phyloP scores from a whole-genome alignment of 1,139 yeast species.

The Hyphopichia wangnamkhiaoensis region DNA sequence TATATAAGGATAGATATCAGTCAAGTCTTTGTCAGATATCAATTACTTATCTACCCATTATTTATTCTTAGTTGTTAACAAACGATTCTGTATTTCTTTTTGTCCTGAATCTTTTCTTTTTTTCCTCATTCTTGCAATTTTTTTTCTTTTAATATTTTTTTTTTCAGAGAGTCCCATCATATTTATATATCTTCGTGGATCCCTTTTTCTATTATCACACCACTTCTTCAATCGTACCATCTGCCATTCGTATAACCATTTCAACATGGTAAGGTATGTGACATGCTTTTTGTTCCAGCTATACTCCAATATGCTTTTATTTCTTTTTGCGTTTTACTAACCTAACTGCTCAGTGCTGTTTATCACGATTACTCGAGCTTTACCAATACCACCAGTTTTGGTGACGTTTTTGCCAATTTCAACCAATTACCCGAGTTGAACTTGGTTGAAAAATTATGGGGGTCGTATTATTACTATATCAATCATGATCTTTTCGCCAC shows the following conservation, averaged over 20 bases:
- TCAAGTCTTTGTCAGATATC: too few relatives aligned
- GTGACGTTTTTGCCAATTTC: conserved; percentile 39
- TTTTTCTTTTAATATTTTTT: too few relatives aligned
- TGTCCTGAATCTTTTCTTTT: too few relatives aligned
- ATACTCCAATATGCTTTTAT: not conserved
- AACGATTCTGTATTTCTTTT: too few relatives aligned
- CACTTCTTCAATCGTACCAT: too few relatives aligned
- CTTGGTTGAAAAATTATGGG: conserved; percentile 42
- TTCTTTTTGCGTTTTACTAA: conserved; percentile 1
- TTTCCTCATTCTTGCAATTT: too few relatives aligned
- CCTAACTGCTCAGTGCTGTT: conserved; percentile 24
- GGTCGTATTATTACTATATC: conserved; percentile 42
- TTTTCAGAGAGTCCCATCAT: too few relatives aligned
- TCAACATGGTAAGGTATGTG: conserved; percentile 5
- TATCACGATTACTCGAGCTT: conserved; percentile 44
- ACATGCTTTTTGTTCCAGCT: not conserved
- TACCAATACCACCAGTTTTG: conserved; percentile 38
- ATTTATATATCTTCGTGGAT: too few relatives aligned
- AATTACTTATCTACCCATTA: too few relatives aligned
- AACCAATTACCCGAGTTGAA: conserved; percentile 27
- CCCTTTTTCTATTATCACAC: too few relatives aligned
- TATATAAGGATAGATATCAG: too few relatives aligned
- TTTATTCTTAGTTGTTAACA: too few relatives aligned
- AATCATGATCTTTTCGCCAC: conserved; percentile 48
- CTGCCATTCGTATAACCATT: not conserved